These are phyloP conservation scores for Centella asiatica DNA, from an alignment of 129 eudicot genomes.

Conservation along the genomic window DNA sequence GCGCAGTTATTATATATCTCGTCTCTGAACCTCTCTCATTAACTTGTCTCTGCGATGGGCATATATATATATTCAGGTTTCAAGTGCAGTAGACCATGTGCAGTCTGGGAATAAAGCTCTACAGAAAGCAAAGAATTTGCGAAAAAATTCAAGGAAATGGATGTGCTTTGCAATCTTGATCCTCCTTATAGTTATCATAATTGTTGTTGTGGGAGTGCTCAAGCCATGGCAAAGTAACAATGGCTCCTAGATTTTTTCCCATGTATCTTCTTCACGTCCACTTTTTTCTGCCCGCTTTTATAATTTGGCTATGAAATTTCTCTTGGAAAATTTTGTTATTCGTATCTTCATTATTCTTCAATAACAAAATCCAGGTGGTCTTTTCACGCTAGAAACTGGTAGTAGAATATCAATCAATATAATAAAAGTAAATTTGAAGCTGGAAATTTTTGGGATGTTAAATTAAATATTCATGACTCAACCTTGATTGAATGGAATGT, in stretches of 20 bases:
- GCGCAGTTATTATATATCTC: too few species aligned
- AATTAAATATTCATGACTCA: too few species aligned
- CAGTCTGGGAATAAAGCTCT: slow-evolving; percentile 79
- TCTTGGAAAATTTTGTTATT: too few species aligned
- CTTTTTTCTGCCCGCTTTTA: background rate
- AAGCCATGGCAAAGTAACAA: slow-evolving; percentile 80
- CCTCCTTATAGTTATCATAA: slow-evolving; percentile 54
- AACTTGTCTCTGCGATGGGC: background rate
- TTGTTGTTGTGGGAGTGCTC: slow-evolving; percentile 77
- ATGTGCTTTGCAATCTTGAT: slow-evolving; percentile 83
- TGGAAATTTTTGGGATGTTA: too few species aligned
- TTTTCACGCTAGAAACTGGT: background rate
- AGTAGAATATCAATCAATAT: too few species aligned
- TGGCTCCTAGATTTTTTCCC: slow-evolving; percentile 38
- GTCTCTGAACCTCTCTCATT: background rate
- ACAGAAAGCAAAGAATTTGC: slow-evolving; percentile 68
- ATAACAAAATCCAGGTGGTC: too few species aligned
- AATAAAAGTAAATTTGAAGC: too few species aligned
- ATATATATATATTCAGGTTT: slow-evolving; percentile 50
- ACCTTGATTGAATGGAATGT: too few species aligned
- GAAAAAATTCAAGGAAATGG: slow-evolving; percentile 81
- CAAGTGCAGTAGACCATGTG: slow-evolving; percentile 90
- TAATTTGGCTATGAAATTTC: background rate
- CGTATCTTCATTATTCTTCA: too few species aligned
- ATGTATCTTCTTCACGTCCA: background rate